These are phyloP conservation scores for Zygosaccharomyces bisporus DNA, from an alignment of 805 yeast species.

Conservation along the genomic window DNA sequence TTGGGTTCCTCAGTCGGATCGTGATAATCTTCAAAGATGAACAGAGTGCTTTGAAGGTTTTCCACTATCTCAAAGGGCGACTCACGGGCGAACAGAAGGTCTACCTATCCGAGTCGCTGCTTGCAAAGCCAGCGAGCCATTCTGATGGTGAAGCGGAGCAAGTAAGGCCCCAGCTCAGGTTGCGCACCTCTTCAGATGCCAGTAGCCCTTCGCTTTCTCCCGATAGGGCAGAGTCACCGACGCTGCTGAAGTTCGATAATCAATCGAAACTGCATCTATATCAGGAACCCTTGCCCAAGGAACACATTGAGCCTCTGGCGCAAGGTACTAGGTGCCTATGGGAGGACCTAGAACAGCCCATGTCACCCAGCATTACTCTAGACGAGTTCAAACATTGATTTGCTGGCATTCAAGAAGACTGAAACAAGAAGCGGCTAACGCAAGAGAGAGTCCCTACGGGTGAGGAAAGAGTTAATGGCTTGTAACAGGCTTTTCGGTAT, in stretches of 20 bases:
- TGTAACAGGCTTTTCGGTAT: too few relatives aligned
- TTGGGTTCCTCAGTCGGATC: slow-evolving; percentile 42
- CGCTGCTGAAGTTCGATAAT: slow-evolving; percentile 26
- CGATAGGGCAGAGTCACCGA: slow-evolving; percentile 31
- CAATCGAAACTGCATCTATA: slow-evolving; percentile 28
- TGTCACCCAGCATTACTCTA: slow-evolving; percentile 22
- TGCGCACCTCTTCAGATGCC: slow-evolving; percentile 20
- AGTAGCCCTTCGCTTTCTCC: slow-evolving; percentile 32
- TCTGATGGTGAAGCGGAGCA: slow-evolving; percentile 12
- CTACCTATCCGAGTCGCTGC: slow-evolving; percentile 36
- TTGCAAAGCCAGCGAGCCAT: slow-evolving; percentile 30
- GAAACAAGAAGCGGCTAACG: too few relatives aligned
- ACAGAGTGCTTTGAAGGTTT: slow-evolving; percentile 24
- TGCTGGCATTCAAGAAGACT: too few relatives aligned
- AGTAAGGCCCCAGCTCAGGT: slow-evolving; percentile 24
- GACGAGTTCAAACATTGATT: slow-evolving; percentile 20
- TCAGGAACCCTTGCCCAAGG: slow-evolving; percentile 33
- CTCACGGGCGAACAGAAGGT: slow-evolving; percentile 25
- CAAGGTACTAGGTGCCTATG: slow-evolving; percentile 3
- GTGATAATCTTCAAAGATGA: slow-evolving; percentile 38
- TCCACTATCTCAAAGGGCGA: slow-evolving; percentile 16
- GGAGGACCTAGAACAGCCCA: slow-evolving; percentile 5
- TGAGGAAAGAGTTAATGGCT: neutral
- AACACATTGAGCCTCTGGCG: neutral
- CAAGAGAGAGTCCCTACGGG: too few relatives aligned